phyloP scores from a whole-genome alignment of 129 eudicot species.

The Flaveria bidentis region DNA sequence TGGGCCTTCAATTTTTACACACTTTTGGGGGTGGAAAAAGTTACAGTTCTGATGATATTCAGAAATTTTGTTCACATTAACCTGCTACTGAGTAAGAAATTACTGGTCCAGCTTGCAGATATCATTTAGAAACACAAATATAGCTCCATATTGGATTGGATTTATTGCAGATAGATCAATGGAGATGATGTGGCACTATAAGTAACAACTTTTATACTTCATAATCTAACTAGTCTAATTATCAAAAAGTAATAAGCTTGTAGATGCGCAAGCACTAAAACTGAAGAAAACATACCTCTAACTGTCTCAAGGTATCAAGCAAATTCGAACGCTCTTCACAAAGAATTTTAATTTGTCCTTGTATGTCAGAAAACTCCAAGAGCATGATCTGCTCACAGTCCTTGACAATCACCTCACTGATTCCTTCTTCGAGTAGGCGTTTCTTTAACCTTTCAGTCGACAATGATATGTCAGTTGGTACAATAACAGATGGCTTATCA shows the following conservation, averaged over 20 bases:
- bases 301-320: conserved; percentile 66
- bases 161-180: not conserved
- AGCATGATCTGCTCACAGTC: conserved; percentile 93
- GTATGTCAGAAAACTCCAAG: conserved; percentile 60
- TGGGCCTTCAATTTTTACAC: conserved; percentile 25
- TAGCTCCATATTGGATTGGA: not conserved
- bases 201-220: not conserved
- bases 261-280: not conserved
- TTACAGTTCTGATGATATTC: not conserved
- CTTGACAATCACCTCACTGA: conserved; percentile 57
- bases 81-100: conserved; percentile 3
- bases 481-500: conserved; percentile 41
- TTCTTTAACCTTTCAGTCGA: conserved; percentile 69
- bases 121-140: not conserved
- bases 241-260: not conserved
- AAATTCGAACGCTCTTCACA: conserved; percentile 69
- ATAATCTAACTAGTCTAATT: not conserved
- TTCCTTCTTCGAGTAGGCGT: conserved; percentile 66
- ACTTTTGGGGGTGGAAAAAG: not conserved
- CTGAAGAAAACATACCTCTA: conserved; percentile 52
- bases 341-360: conserved; percentile 62
- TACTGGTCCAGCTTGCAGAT: not conserved
- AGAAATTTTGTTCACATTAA: conserved; percentile 14
- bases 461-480: conserved; percentile 46
- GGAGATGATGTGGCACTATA: conserved; percentile 11